Percentiles rank a stretch among this genome's conserved stretches.
These are phyloP conservation scores for Coemansia sp. DNA, from an alignment of 192 early-diverging fungal species.

Conservation along the genomic window DNA sequence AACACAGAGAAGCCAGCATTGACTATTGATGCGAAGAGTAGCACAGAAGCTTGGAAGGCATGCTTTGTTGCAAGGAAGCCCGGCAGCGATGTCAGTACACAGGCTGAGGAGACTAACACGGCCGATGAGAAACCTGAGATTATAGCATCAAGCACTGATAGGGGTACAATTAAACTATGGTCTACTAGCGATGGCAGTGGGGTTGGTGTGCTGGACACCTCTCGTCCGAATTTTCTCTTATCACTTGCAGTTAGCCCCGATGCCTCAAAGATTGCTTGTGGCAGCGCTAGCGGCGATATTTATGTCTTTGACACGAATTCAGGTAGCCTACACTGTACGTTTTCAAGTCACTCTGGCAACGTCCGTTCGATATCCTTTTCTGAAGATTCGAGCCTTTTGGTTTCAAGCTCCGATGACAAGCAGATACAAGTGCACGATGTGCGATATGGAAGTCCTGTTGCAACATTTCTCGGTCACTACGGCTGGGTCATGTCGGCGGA, in stretches of 20 bases:
- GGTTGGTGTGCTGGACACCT: slow-evolving; percentile 48
- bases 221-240: slow-evolving; percentile 44
- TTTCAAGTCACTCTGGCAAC: slow-evolving; percentile 50
- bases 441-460: slow-evolving; percentile 35
- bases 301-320: slow-evolving; percentile 45
- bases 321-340: slow-evolving; percentile 34
- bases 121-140: slow-evolving; percentile 4
- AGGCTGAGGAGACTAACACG: neutral
- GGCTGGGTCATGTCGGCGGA: slow-evolving; percentile 51
- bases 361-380: slow-evolving; percentile 52
- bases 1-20: slow-evolving; percentile 13
- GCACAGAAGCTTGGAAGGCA: slow-evolving; percentile 47
- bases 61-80: slow-evolving; percentile 28
- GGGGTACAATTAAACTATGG: slow-evolving; percentile 46
- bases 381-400: slow-evolving; percentile 39
- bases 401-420: slow-evolving; percentile 50
- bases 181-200: slow-evolving; percentile 17
- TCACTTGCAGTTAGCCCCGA: slow-evolving; percentile 47
- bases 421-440: slow-evolving; percentile 52
- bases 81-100: slow-evolving; percentile 1
- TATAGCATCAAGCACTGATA: slow-evolving; percentile 41
- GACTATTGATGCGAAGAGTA: slow-evolving; percentile 29
- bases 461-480: slow-evolving; percentile 43
- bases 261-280: slow-evolving; percentile 40
- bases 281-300: slow-evolving; percentile 34